phyloP scores from a whole-genome alignment of 192 early-diverging fungal genomes.

The Endogone sp. region DNA sequence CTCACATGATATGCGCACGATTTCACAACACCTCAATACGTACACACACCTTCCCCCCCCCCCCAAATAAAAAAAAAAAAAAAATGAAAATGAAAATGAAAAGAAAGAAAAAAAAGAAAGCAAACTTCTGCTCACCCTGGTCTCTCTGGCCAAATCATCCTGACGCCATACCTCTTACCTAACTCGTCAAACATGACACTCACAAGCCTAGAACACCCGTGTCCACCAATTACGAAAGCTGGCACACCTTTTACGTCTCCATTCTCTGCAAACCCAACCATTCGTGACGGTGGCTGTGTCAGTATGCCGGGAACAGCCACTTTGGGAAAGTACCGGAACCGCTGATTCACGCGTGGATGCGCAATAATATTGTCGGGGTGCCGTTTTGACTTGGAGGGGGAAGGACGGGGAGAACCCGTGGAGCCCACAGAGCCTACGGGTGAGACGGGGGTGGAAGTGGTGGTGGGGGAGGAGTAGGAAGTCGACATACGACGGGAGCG shows the following conservation, averaged over 20 bases:
- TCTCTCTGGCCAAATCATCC: constrained; percentile 37
- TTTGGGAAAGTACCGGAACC: background rate
- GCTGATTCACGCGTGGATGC: background rate
- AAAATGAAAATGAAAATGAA: too few relatives aligned
- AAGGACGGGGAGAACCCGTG: background rate
- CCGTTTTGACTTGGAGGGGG: background rate
- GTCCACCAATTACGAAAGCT: constrained; percentile 32
- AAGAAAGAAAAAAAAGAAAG: too few relatives aligned
- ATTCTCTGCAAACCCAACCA: constrained; percentile 33
- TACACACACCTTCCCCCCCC: too few relatives aligned
- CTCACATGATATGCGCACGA: too few relatives aligned
- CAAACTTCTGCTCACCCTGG: constrained; percentile 23
- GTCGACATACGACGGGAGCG: too few relatives aligned
- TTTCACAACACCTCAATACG: too few relatives aligned
- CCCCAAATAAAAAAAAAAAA: too few relatives aligned
- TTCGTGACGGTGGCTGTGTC: background rate
- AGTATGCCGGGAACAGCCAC: background rate
- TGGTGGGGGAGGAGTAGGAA: too few relatives aligned
- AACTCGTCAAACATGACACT: constrained; percentile 39
- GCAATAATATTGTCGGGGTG: background rate
- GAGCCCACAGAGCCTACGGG: too few relatives aligned
- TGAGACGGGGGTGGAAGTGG: too few relatives aligned
- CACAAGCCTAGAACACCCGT: constrained; percentile 30
- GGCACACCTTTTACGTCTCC: constrained; percentile 22
- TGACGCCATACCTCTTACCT: constrained; percentile 17